phyloP scores from a whole-genome alignment of 1,139 yeast genomes.

The Debaryomycetaceae sp. region DNA sequence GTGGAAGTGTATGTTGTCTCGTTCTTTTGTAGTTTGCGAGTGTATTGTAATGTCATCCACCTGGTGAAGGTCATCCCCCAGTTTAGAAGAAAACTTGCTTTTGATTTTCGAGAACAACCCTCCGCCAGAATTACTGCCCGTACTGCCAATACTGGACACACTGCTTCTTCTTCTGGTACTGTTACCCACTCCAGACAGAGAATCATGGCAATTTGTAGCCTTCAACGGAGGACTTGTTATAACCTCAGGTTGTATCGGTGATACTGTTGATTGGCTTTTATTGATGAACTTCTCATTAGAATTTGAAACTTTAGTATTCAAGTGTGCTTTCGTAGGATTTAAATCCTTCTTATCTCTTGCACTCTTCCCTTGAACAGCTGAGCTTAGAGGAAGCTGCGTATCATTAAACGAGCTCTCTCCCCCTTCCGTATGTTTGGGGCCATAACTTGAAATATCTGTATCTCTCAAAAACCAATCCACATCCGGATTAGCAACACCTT shows the following conservation, averaged over 20 bases:
- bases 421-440: background rate
- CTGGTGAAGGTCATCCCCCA: slow-evolving; percentile 7
- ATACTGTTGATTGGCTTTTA: slow-evolving; percentile 35
- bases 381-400: background rate
- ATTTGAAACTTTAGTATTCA: slow-evolving; percentile 31
- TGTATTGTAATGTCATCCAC: background rate
- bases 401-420: background rate
- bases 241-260: slow-evolving; percentile 31
- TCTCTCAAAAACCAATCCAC: slow-evolving; percentile 52
- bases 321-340: slow-evolving; percentile 20
- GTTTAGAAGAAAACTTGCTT: slow-evolving; percentile 25
- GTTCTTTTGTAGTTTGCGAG: background rate
- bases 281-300: slow-evolving; percentile 27
- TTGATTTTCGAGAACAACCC: slow-evolving; percentile 39
- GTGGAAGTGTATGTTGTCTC: background rate
- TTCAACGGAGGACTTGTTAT: slow-evolving; percentile 2
- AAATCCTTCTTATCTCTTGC: background rate
- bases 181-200: background rate
- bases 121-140: slow-evolving; percentile 11
- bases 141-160: slow-evolving; percentile 12
- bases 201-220: background rate
- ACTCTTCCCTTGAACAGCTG: background rate
- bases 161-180: slow-evolving; percentile 17
- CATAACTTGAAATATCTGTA: slow-evolving; percentile 9
- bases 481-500: slow-evolving; percentile 32